A percentile compares a stretch with the other conserved stretches of the same genome.
These are phyloP conservation scores for Leccinum variicolor DNA, from an alignment of 768 basidiomycete species.

Conservation along the genomic window DNA sequence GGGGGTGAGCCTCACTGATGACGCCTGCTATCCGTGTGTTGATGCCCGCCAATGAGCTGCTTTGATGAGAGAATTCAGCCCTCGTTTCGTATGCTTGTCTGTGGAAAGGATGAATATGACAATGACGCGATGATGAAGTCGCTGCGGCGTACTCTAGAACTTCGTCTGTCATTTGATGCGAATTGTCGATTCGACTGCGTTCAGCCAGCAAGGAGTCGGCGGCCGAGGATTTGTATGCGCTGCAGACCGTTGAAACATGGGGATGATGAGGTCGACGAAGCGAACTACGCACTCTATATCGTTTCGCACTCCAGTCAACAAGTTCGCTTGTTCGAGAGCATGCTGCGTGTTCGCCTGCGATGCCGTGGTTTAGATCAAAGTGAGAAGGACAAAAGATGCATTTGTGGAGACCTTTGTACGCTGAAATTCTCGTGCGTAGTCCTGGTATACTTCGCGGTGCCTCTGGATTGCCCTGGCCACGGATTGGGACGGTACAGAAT, in stretches of 20 bases:
- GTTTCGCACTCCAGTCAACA: conserved; percentile 87
- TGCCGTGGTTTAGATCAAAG: background rate
- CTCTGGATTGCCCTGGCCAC: conserved; percentile 88
- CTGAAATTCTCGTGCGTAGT: conserved; percentile 79
- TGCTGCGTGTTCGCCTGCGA: conserved; percentile 71
- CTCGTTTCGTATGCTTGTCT: conserved; percentile 98
- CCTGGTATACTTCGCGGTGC: conserved; percentile 86
- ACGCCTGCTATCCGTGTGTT: conserved; percentile 83
- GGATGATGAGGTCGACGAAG: background rate
- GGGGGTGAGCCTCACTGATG: conserved; percentile 51
- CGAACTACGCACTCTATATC: conserved; percentile 79
- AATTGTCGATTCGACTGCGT: conserved; percentile 85
- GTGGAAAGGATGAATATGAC: background rate
- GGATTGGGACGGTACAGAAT: conserved; percentile 66
- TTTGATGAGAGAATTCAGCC: conserved; percentile 84
- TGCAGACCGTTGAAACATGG: conserved; percentile 29
- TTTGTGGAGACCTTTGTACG: conserved; percentile 69
- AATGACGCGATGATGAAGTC: background rate
- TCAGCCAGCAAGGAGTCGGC: conserved; percentile 87
- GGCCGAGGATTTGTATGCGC: conserved; percentile 87
- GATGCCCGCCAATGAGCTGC: conserved; percentile 69
- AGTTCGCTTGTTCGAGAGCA: conserved; percentile 81
- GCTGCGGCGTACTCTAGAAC: conserved; percentile 66
- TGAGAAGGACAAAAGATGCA: background rate
- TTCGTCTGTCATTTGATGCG: conserved; percentile 93